These are phyloP conservation scores for Parachaetomium inaequale DNA, from an alignment of 495 filamentous ascomycete genomes.

Conservation along the genomic window DNA sequence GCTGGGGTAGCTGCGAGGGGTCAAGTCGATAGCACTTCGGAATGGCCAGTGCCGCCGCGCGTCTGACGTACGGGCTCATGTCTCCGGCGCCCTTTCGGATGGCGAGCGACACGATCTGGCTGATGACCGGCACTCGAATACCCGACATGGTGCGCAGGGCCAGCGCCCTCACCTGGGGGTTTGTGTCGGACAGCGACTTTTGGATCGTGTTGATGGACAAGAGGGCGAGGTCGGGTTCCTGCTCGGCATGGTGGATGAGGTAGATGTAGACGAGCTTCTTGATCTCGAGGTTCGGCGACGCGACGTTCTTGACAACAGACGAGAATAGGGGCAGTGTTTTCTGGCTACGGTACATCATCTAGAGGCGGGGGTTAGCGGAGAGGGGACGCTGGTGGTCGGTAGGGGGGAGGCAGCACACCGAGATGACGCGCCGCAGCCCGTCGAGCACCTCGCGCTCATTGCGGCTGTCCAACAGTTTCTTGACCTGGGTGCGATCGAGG, in stretches of 20 bases:
- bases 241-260: conserved; percentile 90
- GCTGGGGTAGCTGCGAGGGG: conserved; percentile 75
- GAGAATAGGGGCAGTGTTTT: conserved; percentile 86
- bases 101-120: conserved; percentile 92
- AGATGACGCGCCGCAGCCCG: conserved; percentile 82
- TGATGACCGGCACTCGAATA: conserved; percentile 95
- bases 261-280: conserved; percentile 99
- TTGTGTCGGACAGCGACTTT: conserved; percentile 88
- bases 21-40: conserved; percentile 97
- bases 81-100: conserved; percentile 90
- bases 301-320: conserved; percentile 92
- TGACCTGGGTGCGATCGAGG: conserved; percentile 64
- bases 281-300: conserved; percentile 83
- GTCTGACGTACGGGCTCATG: conserved; percentile 90
- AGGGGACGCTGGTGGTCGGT: background rate
- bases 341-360: conserved; percentile 92
- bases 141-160: conserved; percentile 93
- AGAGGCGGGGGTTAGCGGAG: conserved; percentile 22
- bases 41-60: conserved; percentile 90
- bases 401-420: conserved; percentile 57
- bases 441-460: conserved; percentile 91
- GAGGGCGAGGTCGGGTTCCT: conserved; percentile 89
- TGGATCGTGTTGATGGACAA: conserved; percentile 98
- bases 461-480: conserved; percentile 90
- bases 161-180: conserved; percentile 83